These are phyloP conservation scores for Isabelozyma rhagii DNA, from an alignment of 805 yeast species.

Conservation along the genomic window DNA sequence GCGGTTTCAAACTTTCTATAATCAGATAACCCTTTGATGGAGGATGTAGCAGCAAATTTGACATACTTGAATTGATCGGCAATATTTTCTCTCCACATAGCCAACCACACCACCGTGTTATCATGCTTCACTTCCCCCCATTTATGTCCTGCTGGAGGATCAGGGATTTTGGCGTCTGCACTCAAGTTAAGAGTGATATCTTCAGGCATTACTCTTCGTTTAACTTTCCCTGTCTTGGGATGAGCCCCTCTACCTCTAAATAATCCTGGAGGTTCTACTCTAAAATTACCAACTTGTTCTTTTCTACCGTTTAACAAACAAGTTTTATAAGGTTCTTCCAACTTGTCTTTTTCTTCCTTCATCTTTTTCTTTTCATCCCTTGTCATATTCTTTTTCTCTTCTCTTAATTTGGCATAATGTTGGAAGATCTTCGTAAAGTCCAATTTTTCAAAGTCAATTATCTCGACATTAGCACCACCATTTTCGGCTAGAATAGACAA, in stretches of 20 bases:
- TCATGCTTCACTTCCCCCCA: slow-evolving; percentile 94
- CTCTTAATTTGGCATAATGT: slow-evolving; percentile 65
- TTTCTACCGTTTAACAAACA: slow-evolving; percentile 83
- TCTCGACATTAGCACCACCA: slow-evolving; percentile 55
- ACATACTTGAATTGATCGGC: slow-evolving; percentile 83
- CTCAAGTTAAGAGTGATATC: slow-evolving; percentile 84
- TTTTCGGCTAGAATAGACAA: slow-evolving; percentile 59
- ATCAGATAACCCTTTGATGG: slow-evolving; percentile 88
- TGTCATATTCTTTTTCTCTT: slow-evolving; percentile 66
- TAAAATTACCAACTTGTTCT: slow-evolving; percentile 90
- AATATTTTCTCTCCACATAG: slow-evolving; percentile 95
- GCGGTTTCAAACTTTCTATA: slow-evolving; percentile 92
- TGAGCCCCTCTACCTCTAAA: slow-evolving; percentile 97
- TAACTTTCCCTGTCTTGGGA: slow-evolving; percentile 91
- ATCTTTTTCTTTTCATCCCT: slow-evolving; percentile 72
- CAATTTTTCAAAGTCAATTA: slow-evolving; percentile 60
- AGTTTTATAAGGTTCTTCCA: slow-evolving; percentile 77
- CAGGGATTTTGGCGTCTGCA: slow-evolving; percentile 67
- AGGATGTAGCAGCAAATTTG: slow-evolving; percentile 84
- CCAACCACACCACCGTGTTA: slow-evolving; percentile 90
- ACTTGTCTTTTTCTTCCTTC: slow-evolving; percentile 67
- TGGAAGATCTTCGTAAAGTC: slow-evolving; percentile 76
- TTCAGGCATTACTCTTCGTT: slow-evolving; percentile 84
- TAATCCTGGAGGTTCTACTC: slow-evolving; percentile 94
- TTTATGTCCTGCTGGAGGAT: slow-evolving; percentile 78